Evolutionary conservation across 306 rosid genomes (phyloP), one percentile per base, ranked within the genome.

Genomic region (Hippophae tibetana): DNA sequence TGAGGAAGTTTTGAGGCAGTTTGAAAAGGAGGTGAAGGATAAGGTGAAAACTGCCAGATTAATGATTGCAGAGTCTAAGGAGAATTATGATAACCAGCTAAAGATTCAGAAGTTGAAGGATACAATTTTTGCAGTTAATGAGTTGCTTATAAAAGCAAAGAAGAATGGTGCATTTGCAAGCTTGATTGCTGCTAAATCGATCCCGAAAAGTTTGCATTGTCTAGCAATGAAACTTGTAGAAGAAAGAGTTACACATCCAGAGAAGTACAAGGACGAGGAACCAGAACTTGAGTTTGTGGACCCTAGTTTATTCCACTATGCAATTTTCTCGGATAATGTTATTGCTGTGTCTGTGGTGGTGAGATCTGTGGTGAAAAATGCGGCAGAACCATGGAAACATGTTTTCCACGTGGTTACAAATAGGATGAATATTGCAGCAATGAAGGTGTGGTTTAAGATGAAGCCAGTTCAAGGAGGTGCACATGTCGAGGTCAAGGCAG

Each of bases 391-490:
- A 46, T 88, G 90, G 95, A 88, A 80, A 74, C 99, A 93, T 80
- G 97, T 88, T 67, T 78, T 93, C 69, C 99, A 93, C 56, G 70
- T 93, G 9, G 97, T 93, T 66, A 82, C 99, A 0, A 93, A 88
- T 68, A 82, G 86, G 84, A 93, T 93, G 99, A 85, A 88, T 77
- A 83, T 93, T 75, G 99, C 88, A 13, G 97, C 99, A 23, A 93
- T 86, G 96, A 93, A 88, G 78, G 97, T 93, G 54, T 93, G 99
- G 99, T 88, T 93, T 70, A 88, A 84, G 82, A 93, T 93, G 93
- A 82, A 96, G 80, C 96, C 97, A 0, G 70, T 81, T 49, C 94
- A 84, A 66, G 83, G 87, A 13, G 95, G 90, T 58, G 95, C 97
- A 0, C 79, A 78, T 74, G 69, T 93, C 59, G 99, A 93, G 77